Conservation (phyloP, 805 yeast species). For the Candida corydali region DNA sequence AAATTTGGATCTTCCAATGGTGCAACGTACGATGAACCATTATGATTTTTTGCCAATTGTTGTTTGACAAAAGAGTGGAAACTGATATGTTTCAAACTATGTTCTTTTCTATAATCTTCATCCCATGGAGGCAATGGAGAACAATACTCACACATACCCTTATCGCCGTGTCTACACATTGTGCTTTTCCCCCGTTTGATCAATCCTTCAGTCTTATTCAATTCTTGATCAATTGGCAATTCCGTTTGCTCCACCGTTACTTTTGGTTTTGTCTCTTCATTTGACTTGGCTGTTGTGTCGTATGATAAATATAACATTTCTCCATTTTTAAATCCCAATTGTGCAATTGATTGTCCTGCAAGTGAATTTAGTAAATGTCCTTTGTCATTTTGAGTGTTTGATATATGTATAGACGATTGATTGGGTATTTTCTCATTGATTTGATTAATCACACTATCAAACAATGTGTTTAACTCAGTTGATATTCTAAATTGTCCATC, state of each 20-base stretch:
- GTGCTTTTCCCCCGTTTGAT: constrained; percentile 58
- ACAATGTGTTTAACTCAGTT: constrained; percentile 42
- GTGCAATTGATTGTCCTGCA: constrained; percentile 30
- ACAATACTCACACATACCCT: constrained; percentile 98
- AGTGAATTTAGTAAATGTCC: constrained; percentile 40
- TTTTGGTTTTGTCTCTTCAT: constrained; percentile 1
- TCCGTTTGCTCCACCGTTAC: constrained; percentile 38
- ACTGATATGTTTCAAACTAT: constrained; percentile 82
- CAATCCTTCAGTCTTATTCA: constrained; percentile 68
- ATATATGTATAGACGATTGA: constrained; percentile 26
- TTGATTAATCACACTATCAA: constrained; percentile 41
- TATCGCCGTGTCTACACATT: constrained; percentile 82
- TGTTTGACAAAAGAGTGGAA: constrained; percentile 80
- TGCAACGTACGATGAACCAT: constrained; percentile 63
- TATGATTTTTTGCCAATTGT: constrained; percentile 64
- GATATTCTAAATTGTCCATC: constrained; percentile 76
- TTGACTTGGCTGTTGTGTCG: neutral
- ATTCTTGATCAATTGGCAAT: constrained; percentile 58
- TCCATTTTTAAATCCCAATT: constrained; percentile 55
- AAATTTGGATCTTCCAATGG: constrained; percentile 74
- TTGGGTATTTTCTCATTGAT: constrained; percentile 23
- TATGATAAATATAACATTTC: constrained; percentile 50
- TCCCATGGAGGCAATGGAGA: constrained; percentile 97
- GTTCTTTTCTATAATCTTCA: constrained; percentile 62
- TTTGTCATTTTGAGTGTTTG: constrained; percentile 41